phyloP scores from a whole-genome alignment of 2,329 filamentous ascomycete genomes.

The Verticillium nubilum region DNA sequence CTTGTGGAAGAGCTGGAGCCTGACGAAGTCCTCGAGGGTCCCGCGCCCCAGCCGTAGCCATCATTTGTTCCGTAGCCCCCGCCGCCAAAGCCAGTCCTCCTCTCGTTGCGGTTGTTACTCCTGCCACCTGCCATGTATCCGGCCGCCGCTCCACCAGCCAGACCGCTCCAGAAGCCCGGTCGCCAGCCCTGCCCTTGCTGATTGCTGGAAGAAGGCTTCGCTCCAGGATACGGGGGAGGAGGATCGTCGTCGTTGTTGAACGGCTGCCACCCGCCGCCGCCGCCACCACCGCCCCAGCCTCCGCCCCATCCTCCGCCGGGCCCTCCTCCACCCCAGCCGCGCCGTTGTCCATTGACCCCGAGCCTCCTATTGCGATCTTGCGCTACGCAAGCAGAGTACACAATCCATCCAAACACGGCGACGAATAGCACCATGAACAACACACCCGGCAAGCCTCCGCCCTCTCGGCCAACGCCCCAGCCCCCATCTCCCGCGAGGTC shows the following conservation, averaged over 20 bases:
- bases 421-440: constrained; percentile 45
- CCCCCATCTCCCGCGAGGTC: constrained; percentile 35
- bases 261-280: constrained; percentile 29
- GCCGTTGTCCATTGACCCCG: constrained; percentile 24
- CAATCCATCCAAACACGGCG: constrained; percentile 53
- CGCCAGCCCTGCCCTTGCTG: constrained; percentile 47
- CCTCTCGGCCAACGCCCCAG: constrained; percentile 25
- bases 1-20: constrained; percentile 39
- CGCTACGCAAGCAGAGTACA: constrained; percentile 47
- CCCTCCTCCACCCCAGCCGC: constrained; percentile 33
- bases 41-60: constrained; percentile 23
- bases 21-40: constrained; percentile 27
- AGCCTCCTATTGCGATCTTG: constrained; percentile 9
- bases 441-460: background rate
- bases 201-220: constrained; percentile 27
- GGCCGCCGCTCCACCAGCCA: constrained; percentile 63
- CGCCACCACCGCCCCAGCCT: constrained; percentile 36
- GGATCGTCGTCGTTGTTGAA: constrained; percentile 33
- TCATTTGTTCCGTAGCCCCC: constrained; percentile 23
- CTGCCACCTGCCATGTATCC: constrained; percentile 55
- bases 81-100: constrained; percentile 16
- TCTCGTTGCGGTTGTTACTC: constrained; percentile 19
- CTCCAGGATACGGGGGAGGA: constrained; percentile 47
- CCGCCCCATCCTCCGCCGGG: constrained; percentile 33
- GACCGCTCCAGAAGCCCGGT: constrained; percentile 70